Evolutionary conservation across 495 filamentous ascomycete genomes (phyloP).

Genomic region (Aspergillus olivimuriae): DNA sequence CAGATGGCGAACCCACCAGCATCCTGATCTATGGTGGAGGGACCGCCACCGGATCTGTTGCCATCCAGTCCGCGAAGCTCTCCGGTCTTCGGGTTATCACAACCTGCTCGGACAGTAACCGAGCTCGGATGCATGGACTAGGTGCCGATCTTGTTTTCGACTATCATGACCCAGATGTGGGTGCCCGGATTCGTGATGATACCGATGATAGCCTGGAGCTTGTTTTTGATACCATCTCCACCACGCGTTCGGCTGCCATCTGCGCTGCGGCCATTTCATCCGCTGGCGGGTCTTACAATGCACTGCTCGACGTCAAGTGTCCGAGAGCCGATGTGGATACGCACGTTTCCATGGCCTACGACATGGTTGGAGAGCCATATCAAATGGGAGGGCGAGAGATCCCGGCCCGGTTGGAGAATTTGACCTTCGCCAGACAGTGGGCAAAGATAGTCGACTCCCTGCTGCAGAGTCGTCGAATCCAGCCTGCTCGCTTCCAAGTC

Average conservation of each 20-base stretch:
- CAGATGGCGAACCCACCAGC: no score
- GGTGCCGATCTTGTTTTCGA: conserved; percentile 29
- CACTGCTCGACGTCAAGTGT: conserved; percentile 16
- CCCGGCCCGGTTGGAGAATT: conserved; percentile 13
- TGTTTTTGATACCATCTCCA: conserved; percentile 24
- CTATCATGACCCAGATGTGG: conserved; percentile 14
- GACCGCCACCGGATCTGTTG: conserved; percentile 43
- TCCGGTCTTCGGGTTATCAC: conserved; percentile 23
- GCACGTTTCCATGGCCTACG: conserved; percentile 19
- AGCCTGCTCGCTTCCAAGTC: conserved; percentile 42
- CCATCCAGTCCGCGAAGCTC: conserved; percentile 45
- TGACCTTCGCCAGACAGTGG: no score
- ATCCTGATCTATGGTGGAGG: conserved; percentile 48
- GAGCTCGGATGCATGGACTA: conserved; percentile 15
- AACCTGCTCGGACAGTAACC: conserved; percentile 30
- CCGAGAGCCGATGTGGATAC: conserved; percentile 22
- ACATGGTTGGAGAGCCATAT: conserved; percentile 26
- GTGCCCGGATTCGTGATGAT: conserved; percentile 11
- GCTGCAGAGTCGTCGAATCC: conserved; percentile 40
- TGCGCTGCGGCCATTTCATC: conserved; percentile 24
- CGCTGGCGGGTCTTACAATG: conserved; percentile 10
- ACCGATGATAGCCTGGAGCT: conserved; percentile 21
- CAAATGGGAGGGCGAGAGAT: conserved; percentile 11
- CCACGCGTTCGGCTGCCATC: conserved; percentile 8
- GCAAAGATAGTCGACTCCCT: conserved; percentile 35